These are phyloP conservation scores for Penicillium concentricum DNA, from an alignment of 2,329 filamentous ascomycete genomes.

Conservation along the genomic window DNA sequence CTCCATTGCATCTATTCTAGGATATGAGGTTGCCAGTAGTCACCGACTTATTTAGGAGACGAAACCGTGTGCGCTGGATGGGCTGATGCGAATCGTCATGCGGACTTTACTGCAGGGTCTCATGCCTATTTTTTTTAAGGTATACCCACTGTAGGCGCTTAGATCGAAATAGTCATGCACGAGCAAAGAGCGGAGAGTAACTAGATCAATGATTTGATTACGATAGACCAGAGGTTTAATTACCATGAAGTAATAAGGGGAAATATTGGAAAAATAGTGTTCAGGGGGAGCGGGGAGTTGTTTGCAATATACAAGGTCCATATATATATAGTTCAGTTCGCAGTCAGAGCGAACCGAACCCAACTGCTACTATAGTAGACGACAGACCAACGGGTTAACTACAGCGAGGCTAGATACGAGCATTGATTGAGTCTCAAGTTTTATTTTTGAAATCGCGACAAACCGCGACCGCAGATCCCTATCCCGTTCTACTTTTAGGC, in stretches of 20 bases:
- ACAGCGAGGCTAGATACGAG: background rate
- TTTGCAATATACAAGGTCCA: background rate
- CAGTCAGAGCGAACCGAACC: background rate
- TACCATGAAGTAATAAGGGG: background rate
- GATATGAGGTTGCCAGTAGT: background rate
- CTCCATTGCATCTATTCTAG: background rate
- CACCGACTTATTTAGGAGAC: background rate
- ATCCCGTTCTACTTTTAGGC: background rate
- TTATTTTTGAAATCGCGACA: background rate
- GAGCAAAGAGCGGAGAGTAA: background rate
- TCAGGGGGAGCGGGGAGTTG: no score
- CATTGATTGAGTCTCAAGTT: background rate
- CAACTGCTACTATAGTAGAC: background rate
- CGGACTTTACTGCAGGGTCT: background rate
- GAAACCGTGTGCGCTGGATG: background rate
- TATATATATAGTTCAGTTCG: background rate
- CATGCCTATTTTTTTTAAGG: background rate
- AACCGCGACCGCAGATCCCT: no score
- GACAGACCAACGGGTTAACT: background rate
- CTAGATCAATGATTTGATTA: background rate
- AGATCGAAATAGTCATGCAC: conserved; percentile 7
- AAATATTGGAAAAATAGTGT: background rate
- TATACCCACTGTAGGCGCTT: conserved; percentile 8
- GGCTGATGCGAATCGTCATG: background rate
- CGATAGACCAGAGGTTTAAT: background rate